Evolutionary conservation across 768 basidiomycete genomes (phyloP).

Genomic region (Suillus brevipes): DNA sequence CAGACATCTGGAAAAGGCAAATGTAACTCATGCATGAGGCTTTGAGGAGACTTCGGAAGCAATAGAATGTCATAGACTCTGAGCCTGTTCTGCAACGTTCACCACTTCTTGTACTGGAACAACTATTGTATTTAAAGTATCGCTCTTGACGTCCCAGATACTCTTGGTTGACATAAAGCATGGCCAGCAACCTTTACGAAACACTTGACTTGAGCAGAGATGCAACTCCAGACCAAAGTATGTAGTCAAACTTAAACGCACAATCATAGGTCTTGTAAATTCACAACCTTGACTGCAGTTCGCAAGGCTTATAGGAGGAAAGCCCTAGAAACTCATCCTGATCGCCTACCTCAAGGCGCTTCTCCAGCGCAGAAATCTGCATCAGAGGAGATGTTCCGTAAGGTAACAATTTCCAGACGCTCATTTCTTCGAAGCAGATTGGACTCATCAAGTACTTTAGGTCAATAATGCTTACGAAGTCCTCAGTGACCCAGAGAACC

Average conservation of each 20-base stretch:
- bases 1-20: background rate
- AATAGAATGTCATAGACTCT: constrained; percentile 6
- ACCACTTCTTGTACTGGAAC: background rate
- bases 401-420: constrained; percentile 38
- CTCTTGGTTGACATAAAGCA: constrained; percentile 22
- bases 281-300: constrained; percentile 41
- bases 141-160: background rate
- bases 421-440: constrained; percentile 15
- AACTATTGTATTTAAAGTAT: background rate
- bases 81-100: background rate
- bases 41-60: background rate
- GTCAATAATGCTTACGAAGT: constrained; percentile 82
- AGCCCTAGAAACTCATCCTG: constrained; percentile 76
- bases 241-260: constrained; percentile 25
- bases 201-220: constrained; percentile 51
- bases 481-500: constrained; percentile 59
- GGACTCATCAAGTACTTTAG: constrained; percentile 32
- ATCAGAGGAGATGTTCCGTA: constrained; percentile 60
- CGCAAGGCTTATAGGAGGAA: constrained; percentile 76
- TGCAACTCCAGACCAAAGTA: constrained; percentile 66
- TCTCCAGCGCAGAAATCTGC: constrained; percentile 55
- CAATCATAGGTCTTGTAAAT: constrained; percentile 5
- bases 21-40: background rate
- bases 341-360: constrained; percentile 59
- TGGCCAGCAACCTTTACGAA: constrained; percentile 67